Percentiles rank a stretch among this genome's conserved stretches.
phyloP scores from a whole-genome alignment of 805 yeast species.

The Candida cerambycidarum region DNA sequence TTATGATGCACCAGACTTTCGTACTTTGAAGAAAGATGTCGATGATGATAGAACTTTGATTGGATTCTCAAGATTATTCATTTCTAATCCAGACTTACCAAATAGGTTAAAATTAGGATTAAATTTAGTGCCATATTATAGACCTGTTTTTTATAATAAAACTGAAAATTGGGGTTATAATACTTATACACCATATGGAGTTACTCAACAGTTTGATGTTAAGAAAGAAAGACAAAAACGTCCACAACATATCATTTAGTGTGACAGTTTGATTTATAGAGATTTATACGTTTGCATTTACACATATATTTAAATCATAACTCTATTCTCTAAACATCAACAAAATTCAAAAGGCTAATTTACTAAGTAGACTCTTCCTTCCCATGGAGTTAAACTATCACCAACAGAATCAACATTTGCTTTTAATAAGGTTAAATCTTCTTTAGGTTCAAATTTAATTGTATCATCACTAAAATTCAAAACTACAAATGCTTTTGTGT shows the following conservation, averaged over 20 bases:
- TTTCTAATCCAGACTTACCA: conserved; percentile 48
- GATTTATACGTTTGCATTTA: too few species aligned
- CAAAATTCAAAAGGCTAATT: background rate
- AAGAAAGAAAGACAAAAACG: conserved; percentile 10
- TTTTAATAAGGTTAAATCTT: conserved; percentile 28
- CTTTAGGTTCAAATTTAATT: conserved; percentile 29
- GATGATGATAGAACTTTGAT: conserved; percentile 40
- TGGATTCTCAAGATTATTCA: conserved; percentile 39
- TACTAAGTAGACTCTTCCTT: conserved; percentile 39
- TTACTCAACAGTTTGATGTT: conserved; percentile 6
- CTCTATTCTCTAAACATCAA: too few species aligned
- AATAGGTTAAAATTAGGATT: conserved; percentile 35
- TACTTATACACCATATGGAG: conserved; percentile 15
- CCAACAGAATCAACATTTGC: conserved; percentile 27
- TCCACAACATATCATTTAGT: conserved; percentile 2
- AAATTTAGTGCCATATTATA: conserved; percentile 36
- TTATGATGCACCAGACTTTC: conserved; percentile 25
- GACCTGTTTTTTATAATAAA: conserved; percentile 38
- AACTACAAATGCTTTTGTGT: conserved; percentile 34
- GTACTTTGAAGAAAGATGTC: conserved; percentile 17
- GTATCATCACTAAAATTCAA: conserved; percentile 42
- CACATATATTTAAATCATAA: too few species aligned
- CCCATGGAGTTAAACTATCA: conserved; percentile 40
- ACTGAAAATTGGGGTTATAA: conserved; percentile 29
- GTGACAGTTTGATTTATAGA: too few species aligned